These are phyloP conservation scores for Halophytophthora batemanensis DNA, from an alignment of 352 stramenopile genomes.

Conservation along the genomic window DNA sequence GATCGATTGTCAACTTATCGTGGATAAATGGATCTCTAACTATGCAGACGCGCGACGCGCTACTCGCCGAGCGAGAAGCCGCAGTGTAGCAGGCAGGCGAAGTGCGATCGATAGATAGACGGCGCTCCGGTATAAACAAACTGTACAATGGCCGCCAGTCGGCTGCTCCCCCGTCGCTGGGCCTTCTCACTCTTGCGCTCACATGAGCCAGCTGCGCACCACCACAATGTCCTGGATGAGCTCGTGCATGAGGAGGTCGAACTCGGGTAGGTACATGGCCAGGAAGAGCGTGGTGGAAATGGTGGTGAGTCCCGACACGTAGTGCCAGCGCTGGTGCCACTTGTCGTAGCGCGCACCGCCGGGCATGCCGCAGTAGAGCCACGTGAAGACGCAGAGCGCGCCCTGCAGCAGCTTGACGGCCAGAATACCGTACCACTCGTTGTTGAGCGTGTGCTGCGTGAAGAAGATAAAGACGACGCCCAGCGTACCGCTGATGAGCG, in stretches of 20 bases:
- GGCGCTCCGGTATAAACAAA: background rate
- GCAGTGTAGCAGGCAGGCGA: no score
- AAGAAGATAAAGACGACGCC: constrained; percentile 70
- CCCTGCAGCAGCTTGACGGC: constrained; percentile 56
- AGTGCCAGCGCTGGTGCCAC: constrained; percentile 83
- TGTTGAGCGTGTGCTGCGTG: constrained; percentile 55
- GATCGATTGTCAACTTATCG: no score
- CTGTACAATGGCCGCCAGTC: background rate
- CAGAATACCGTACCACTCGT: constrained; percentile 79
- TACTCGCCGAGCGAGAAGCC: no score
- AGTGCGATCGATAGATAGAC: no score
- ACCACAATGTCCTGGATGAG: constrained; percentile 57
- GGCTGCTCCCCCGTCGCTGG: background rate
- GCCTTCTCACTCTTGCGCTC: constrained; percentile 11
- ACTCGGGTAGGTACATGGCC: constrained; percentile 72
- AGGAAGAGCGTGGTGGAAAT: constrained; percentile 74
- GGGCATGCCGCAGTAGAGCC: constrained; percentile 78
- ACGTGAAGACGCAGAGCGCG: constrained; percentile 66
- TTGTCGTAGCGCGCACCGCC: constrained; percentile 70
- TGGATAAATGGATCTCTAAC: no score
- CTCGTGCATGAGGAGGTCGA: constrained; percentile 76
- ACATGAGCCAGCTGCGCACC: constrained; percentile 49
- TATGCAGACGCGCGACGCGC: no score
- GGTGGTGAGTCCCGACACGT: constrained; percentile 74
- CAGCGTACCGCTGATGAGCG: constrained; percentile 72